phyloP scores from a whole-genome alignment of 1,139 yeast species.

The Fermentozyma sake region DNA sequence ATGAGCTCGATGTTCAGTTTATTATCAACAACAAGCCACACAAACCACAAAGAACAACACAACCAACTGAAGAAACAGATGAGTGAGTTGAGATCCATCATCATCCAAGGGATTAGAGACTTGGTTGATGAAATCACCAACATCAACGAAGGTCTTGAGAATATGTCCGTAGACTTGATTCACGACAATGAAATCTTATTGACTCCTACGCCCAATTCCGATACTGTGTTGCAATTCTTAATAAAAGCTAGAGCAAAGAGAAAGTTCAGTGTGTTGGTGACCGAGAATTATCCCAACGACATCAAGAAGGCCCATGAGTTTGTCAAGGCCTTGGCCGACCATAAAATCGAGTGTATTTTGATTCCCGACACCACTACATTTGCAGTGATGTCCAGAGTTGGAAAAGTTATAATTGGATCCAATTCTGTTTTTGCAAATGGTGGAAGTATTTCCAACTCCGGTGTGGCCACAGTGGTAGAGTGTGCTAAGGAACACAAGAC shows the following conservation, averaged over 20 bases:
- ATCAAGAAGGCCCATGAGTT: constrained; percentile 70
- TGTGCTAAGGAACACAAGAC: constrained; percentile 94
- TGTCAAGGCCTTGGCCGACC: constrained; percentile 74
- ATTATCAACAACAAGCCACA: constrained; percentile 48
- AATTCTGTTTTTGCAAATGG: constrained; percentile 94
- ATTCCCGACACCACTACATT: constrained; percentile 91
- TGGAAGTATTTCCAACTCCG: constrained; percentile 85
- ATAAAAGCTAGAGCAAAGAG: constrained; percentile 86
- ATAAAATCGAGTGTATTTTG: constrained; percentile 84
- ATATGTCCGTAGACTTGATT: constrained; percentile 86
- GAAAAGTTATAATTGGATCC: constrained; percentile 91
- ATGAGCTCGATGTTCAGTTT: constrained; percentile 87
- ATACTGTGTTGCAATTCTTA: constrained; percentile 82
- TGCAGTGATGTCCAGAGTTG: constrained; percentile 96
- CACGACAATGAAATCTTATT: constrained; percentile 90
- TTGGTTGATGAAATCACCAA: constrained; percentile 87
- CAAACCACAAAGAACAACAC: constrained; percentile 24
- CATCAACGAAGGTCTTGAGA: constrained; percentile 86
- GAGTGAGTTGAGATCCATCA: constrained; percentile 77
- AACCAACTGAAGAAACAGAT: constrained; percentile 38
- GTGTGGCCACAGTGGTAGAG: constrained; percentile 90
- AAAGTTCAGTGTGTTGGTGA: constrained; percentile 85
- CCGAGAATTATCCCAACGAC: constrained; percentile 91
- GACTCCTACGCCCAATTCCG: constrained; percentile 91
- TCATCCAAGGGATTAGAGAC: constrained; percentile 92